phyloP scores from a whole-genome alignment of 768 basidiomycete species.

The Boletus rex-veris region DNA sequence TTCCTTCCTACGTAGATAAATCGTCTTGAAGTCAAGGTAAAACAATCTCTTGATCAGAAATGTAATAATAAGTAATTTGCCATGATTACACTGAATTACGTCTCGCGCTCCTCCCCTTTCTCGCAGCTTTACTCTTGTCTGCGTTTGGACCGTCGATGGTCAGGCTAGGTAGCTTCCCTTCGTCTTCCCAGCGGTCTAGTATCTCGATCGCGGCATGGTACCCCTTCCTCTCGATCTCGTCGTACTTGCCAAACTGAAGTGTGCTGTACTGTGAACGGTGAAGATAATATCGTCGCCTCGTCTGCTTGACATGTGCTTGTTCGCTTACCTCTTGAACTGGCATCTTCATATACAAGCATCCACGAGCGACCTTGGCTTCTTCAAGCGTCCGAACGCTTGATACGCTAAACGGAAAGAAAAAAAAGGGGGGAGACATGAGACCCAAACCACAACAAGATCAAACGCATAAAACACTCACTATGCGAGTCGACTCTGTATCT shows the following conservation, averaged over 20 bases:
- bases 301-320: background rate
- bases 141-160: constrained; percentile 56
- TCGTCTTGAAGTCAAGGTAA: constrained; percentile 8
- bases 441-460: background rate
- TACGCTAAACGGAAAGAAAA: constrained; percentile 50
- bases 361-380: constrained; percentile 87
- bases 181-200: constrained; percentile 74
- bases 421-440: constrained; percentile 1
- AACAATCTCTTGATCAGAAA: background rate
- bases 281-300: background rate
- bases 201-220: constrained; percentile 69
- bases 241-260: constrained; percentile 83
- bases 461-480: constrained; percentile 61
- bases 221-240: constrained; percentile 83
- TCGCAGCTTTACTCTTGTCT: constrained; percentile 40
- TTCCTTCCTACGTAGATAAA: constrained; percentile 17
- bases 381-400: constrained; percentile 94
- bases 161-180: constrained; percentile 78
- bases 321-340: constrained; percentile 82
- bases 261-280: constrained; percentile 71
- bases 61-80: background rate
- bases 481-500: constrained; percentile 90
- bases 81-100: constrained; percentile 59
- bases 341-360: constrained; percentile 90
- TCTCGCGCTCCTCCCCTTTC: constrained; percentile 73